Evolutionary conservation across 257 asterid species (phyloP).

Genomic region (Leonotis leonurus): DNA sequence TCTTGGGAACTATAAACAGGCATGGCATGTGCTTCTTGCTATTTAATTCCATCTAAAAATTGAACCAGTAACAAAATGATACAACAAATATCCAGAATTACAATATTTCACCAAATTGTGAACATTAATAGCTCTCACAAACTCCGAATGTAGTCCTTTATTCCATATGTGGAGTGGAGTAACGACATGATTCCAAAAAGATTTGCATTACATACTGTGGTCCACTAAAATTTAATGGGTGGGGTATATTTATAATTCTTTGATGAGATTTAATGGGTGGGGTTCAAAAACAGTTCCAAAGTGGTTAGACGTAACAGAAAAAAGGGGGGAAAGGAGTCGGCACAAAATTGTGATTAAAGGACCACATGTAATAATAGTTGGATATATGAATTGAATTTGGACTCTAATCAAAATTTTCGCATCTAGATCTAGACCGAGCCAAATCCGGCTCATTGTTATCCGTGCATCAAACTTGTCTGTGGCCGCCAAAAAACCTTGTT

Average conservation of each 20-base stretch:
- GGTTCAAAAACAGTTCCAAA: neutral
- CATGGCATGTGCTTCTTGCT: too few species aligned
- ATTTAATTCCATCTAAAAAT: too few species aligned
- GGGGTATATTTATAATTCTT: constrained; percentile 10
- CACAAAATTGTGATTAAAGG: neutral
- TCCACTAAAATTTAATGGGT: constrained; percentile 2
- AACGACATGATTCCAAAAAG: neutral
- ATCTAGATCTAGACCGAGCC: too few species aligned
- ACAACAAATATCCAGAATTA: neutral
- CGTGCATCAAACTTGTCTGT: constrained; percentile 87
- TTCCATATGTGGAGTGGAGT: constrained; percentile 1
- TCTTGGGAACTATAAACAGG: too few species aligned
- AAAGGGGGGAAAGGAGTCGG: neutral
- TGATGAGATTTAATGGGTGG: neutral
- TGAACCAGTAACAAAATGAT: too few species aligned
- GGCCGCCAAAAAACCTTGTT: constrained; percentile 89
- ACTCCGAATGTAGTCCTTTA: neutral
- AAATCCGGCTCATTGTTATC: too few species aligned
- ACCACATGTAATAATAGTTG: constrained; percentile 1
- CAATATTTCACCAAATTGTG: neutral
- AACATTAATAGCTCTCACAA: neutral
- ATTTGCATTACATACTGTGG: constrained; percentile 1
- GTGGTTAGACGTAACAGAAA: neutral
- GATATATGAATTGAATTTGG: constrained; percentile 50
- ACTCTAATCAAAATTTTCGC: too few species aligned